Evolutionary conservation across 176 grass and related monocot species (phyloP).

Genomic region (Paspalum vaginatum): DNA sequence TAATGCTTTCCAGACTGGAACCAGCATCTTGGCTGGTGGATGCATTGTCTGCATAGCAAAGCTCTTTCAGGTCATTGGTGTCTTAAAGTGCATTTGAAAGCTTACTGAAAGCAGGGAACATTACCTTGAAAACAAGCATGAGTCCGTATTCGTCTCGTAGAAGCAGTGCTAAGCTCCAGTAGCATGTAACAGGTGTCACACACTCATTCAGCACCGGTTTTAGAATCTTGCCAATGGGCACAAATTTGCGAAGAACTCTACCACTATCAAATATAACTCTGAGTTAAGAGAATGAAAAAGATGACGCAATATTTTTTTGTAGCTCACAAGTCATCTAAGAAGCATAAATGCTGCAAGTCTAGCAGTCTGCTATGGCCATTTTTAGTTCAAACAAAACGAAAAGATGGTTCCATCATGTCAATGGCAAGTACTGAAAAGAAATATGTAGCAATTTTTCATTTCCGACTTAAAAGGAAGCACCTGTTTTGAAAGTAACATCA

Average conservation of each 20-base stretch:
- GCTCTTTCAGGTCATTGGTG: neutral
- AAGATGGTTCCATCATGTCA: neutral
- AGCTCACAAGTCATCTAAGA: neutral
- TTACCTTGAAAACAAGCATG: slow-evolving; percentile 62
- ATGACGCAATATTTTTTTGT: neutral
- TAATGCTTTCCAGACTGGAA: slow-evolving; percentile 75
- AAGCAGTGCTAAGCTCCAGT: slow-evolving; percentile 75
- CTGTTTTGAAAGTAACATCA: neutral
- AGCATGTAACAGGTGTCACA: slow-evolving; percentile 69
- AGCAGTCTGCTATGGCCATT: neutral
- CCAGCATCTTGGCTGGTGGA: slow-evolving; percentile 61
- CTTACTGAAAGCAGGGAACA: neutral
- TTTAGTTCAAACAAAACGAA: slow-evolving; percentile 1
- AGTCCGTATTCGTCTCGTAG: slow-evolving; percentile 54
- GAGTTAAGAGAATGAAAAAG: slow-evolving; percentile 21
- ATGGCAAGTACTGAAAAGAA: neutral
- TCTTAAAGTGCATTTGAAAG: neutral
- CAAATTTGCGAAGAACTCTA: slow-evolving; percentile 54
- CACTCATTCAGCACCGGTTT: slow-evolving; percentile 70
- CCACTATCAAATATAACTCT: slow-evolving; percentile 34
- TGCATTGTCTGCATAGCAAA: slow-evolving; percentile 55
- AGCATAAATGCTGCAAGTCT: neutral
- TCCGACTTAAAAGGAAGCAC: neutral
- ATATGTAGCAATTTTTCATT: neutral
- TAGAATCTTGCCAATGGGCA: slow-evolving; percentile 65